Evolutionary conservation across 1,284 basidiomycete species (phyloP), one percentile per base, ranked within the genome.

Genomic region (Cystobasidium sp.): DNA sequence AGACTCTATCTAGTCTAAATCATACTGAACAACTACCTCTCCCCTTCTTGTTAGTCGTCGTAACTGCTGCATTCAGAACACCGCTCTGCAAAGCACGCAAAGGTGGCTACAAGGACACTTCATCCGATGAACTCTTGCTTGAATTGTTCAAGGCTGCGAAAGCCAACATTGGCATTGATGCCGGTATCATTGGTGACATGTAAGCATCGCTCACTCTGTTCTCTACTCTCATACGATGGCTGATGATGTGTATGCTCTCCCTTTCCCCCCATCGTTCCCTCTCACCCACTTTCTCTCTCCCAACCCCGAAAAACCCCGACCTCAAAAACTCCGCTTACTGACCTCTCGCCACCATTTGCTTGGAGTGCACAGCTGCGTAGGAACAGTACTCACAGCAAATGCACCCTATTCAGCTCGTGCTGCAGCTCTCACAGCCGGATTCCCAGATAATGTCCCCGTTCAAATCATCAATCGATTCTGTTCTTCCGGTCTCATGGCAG

Each of bases 371-470:
- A 73, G 70, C 61, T 89, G 88, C 75, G 88, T 94, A 43, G 93
- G 87, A 85, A 74, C 74, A 41, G 76, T 77, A 39, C 71, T 77
- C 22, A 74, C 76, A 37, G 75, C 69, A 14, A 75, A 76, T 47
- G 74, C 77, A 8, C 64, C 75, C 14, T 79, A 79, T 71, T 87
- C 88, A 74, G 90, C 89, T 6, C 86, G 91, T 52, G 86, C 88
- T 51, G 90, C 92, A 16, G 88, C 90, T 16, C 86, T 94, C 59
- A 90, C 91, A 3, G 92, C 92, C n/a, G 92, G 92, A 5, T 88
- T 92, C 76, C 91, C 92, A 0, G 89, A 90, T 49, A 86, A 86
- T 14, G 88, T 90, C 1, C 91, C 92, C 1, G 83, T 92, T 8
- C 89, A 92, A 81, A 86, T 86, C 64, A 84, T 93, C 80, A 93